Percentiles rank a stretch among this genome's conserved stretches.
phyloP scores from a whole-genome alignment of 345 rosid species.

The Eucalyptus pauciflora region DNA sequence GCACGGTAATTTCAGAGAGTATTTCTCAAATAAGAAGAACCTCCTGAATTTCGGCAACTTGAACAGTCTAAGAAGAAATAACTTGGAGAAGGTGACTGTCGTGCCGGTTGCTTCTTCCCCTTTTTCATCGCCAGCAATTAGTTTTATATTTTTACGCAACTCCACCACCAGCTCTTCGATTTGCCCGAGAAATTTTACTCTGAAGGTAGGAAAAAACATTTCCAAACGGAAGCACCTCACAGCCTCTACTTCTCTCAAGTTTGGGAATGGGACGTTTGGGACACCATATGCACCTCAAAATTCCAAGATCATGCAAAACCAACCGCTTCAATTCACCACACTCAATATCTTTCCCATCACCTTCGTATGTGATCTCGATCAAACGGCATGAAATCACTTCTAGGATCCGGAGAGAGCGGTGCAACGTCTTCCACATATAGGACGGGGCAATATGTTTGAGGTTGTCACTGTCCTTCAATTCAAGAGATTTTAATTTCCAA shows the following conservation, averaged over 20 bases:
- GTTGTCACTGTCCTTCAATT: too few species aligned
- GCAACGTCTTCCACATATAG: not conserved
- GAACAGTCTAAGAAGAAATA: rapidly evolving
- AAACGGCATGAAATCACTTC: not conserved
- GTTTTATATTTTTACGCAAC: not conserved
- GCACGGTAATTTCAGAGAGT: rapidly evolving
- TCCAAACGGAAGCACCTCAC: not conserved
- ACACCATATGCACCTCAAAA: not conserved
- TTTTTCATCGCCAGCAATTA: not conserved
- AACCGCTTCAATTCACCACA: not conserved
- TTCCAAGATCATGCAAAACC: not conserved
- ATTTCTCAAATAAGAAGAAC: not conserved
- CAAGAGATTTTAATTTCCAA: not conserved
- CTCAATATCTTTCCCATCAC: too few species aligned
- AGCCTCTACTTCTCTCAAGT: rapidly evolving
- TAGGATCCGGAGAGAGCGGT: not conserved
- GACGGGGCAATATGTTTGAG: not conserved
- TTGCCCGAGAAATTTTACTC: rapidly evolving
- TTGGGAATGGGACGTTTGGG: not conserved
- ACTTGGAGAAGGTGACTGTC: not conserved
- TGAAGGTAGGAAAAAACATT: not conserved
- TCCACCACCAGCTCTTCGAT: not conserved
- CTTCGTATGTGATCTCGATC: not conserved
- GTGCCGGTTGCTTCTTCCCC: rapidly evolving
- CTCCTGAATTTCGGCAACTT: not conserved